These are phyloP conservation scores for Mycena galericulata DNA, from an alignment of 768 basidiomycete genomes.

Conservation along the genomic window DNA sequence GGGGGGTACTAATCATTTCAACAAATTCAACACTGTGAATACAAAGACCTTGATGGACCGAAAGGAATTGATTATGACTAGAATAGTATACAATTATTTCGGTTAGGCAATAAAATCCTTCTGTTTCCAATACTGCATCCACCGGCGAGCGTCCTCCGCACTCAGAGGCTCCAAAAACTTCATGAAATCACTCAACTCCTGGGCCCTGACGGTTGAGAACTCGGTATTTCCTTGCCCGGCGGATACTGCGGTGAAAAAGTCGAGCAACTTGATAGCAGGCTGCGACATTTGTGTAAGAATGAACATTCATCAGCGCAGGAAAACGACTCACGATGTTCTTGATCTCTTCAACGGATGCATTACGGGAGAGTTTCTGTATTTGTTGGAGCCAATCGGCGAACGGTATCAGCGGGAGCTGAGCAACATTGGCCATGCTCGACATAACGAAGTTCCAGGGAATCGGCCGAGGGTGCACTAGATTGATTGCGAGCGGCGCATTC, in stretches of 20 bases:
- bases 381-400: slow-evolving; percentile 45
- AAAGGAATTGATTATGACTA: too few species aligned
- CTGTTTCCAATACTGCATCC: background rate
- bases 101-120: background rate
- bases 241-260: background rate
- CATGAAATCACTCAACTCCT: background rate
- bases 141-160: background rate
- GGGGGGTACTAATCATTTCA: too few species aligned
- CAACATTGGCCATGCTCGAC: too few species aligned
- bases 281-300: background rate
- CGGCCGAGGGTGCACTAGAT: slow-evolving; percentile 56
- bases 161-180: background rate
- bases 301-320: background rate
- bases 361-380: slow-evolving; percentile 39
- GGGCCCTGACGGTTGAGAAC: background rate
- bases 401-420: too few species aligned
- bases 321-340: slow-evolving; percentile 45
- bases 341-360: slow-evolving; percentile 42
- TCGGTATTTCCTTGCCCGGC: background rate
- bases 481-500: slow-evolving; percentile 40
- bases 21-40: too few species aligned
- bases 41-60: too few species aligned
- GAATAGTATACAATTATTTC: too few species aligned
- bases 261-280: slow-evolving; percentile 2
- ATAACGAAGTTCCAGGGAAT: too few species aligned